phyloP scores from a whole-genome alignment of 345 rosid genomes.

The Salix arbutifolia region DNA sequence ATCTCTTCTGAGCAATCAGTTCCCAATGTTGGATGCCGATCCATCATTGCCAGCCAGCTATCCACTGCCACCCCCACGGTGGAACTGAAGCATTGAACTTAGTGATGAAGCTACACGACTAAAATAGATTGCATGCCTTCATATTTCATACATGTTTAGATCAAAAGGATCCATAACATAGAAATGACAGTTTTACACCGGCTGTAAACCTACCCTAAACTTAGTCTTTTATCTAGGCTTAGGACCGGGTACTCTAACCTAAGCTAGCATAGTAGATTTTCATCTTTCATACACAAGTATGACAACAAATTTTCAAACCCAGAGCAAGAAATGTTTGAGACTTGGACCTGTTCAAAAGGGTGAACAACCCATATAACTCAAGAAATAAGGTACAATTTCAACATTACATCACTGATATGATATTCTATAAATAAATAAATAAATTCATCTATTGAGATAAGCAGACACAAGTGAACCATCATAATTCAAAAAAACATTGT shows the following conservation, averaged over 20 bases:
- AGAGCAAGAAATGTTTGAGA: too few species aligned
- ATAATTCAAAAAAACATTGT: not conserved
- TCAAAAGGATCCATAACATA: too few species aligned
- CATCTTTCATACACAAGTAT: too few species aligned
- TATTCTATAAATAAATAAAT: not conserved
- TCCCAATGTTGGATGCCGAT: conserved; percentile 48
- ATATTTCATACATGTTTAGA: not conserved
- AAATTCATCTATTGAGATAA: not conserved
- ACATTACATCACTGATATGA: too few species aligned
- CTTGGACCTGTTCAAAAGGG: not conserved
- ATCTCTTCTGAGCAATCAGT: conserved; percentile 38
- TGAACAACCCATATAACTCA: not conserved
- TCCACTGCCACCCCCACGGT: conserved; percentile 57
- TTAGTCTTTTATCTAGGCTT: too few species aligned
- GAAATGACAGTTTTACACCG: too few species aligned
- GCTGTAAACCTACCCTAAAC: too few species aligned
- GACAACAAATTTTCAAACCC: too few species aligned
- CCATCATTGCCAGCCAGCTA: conserved; percentile 73
- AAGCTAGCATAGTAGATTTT: too few species aligned
- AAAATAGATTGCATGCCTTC: too few species aligned
- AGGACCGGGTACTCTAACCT: too few species aligned
- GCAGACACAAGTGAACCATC: not conserved
- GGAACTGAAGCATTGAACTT: conserved; percentile 33
- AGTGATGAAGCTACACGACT: not conserved
- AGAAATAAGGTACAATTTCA: too few species aligned